These are phyloP conservation scores for Paecilomyces sp. DNA, from an alignment of 2,329 filamentous ascomycete genomes.

Conservation along the genomic window DNA sequence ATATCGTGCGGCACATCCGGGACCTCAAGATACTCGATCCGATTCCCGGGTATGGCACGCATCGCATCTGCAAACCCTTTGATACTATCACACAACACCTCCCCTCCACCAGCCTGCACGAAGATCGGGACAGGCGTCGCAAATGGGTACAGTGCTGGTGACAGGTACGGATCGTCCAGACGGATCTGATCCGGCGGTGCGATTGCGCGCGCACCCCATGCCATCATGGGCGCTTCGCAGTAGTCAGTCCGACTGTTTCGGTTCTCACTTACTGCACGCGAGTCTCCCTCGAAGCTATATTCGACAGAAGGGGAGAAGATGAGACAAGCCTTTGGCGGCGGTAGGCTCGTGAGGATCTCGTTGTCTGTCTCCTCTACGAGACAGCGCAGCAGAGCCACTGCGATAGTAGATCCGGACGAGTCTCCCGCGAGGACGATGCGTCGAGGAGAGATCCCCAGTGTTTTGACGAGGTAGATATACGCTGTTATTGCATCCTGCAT, in stretches of 20 bases:
- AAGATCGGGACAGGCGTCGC: conserved; percentile 11
- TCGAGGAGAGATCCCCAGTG: conserved; percentile 11
- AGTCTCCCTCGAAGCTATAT: conserved; percentile 3
- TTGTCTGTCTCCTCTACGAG: conserved; percentile 1
- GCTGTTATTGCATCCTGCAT: conserved; percentile 17
- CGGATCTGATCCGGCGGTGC: conserved; percentile 7
- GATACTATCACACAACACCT: conserved; percentile 9
- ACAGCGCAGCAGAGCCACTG: conserved; percentile 13
- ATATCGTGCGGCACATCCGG: conserved; percentile 11
- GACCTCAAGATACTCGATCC: conserved; percentile 7
- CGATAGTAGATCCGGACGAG: conserved; percentile 13
- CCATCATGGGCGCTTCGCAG: conserved; percentile 6
- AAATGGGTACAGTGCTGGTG: conserved; percentile 10
- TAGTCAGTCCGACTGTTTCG: conserved; percentile 10
- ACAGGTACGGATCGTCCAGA: conserved; percentile 11
- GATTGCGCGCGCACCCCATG: conserved; percentile 10
- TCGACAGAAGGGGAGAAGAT: conserved; percentile 11
- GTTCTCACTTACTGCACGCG: not conserved
- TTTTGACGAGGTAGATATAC: conserved; percentile 13
- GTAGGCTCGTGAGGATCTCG: not conserved
- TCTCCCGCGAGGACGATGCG: conserved; percentile 15
- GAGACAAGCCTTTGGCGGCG: conserved; percentile 8
- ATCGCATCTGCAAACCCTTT: conserved; percentile 1
- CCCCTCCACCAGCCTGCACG: conserved; percentile 8
- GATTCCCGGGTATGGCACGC: conserved; percentile 1